Evolutionary conservation across 192 early-diverging fungal species (phyloP), one percentile per base, ranked within the genome.

Genomic region (Obelidium mucronatum): DNA sequence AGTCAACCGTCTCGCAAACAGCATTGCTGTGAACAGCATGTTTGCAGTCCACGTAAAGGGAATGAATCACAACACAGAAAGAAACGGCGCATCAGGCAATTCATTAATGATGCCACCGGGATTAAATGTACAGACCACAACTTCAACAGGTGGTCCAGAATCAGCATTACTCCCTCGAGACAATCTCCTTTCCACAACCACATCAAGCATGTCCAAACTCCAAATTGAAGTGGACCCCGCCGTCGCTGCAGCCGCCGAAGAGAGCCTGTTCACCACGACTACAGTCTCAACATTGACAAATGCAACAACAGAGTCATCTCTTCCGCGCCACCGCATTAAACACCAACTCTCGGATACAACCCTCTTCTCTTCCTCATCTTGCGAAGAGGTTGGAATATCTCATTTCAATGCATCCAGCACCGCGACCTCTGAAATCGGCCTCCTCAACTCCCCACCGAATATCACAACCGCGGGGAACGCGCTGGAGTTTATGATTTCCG

Each of bases 181-280:
- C 68, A 80, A 33, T 42, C 55, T 42, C 75, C 76, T 37, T n/a
- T n/a, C n/a, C n/a, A n/a, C n/a, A n/a, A n/a, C n/a, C n/a, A n/a
- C n/a, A n/a, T n/a, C n/a, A n/a, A n/a, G n/a, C n/a, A n/a, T n/a
- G n/a, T n/a, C n/a, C n/a, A n/a, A n/a, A n/a, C n/a, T n/a, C n/a
- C n/a, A n/a, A n/a, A n/a, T n/a, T n/a, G n/a, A n/a, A n/a, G 71
- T 64, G 63, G 40, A 65, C 39, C 40, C 61, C 24, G 61, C 54
- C 36, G 66, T 48, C 1, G 66, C 66, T 42, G 66, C 66, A 24
- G 66, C 66, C 24, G 66, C 37, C 19, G 66, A 67, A 26, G 63
- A 65, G 3, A 37, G 48, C 48, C 11, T 51, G 48, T 51, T 51
- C 22, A n/a, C n/a, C n/a, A n/a, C n/a, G n/a, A n/a, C n/a, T n/a